phyloP scores from a whole-genome alignment of 1,284 basidiomycete genomes.

The Trichosporon sp. region DNA sequence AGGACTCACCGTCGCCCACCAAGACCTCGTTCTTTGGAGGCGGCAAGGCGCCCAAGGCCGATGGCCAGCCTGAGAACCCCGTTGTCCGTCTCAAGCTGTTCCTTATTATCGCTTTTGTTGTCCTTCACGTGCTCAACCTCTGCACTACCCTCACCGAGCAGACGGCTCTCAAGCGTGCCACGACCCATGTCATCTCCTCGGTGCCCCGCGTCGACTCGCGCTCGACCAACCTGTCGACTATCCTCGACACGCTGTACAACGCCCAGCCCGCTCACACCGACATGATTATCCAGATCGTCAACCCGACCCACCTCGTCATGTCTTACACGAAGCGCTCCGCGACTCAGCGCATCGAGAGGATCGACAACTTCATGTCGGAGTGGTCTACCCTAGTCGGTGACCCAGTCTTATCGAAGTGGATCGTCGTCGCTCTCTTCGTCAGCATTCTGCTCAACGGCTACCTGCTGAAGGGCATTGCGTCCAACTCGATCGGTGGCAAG shows the following conservation, averaged over 20 bases:
- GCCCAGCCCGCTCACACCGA: slow-evolving; percentile 49
- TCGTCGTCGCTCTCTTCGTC: slow-evolving; percentile 78
- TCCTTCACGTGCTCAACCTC: slow-evolving; percentile 84
- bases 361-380: slow-evolving; percentile 85
- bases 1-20: slow-evolving; percentile 11
- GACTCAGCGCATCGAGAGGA: slow-evolving; percentile 46
- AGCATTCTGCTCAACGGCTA: slow-evolving; percentile 91
- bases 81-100: slow-evolving; percentile 85
- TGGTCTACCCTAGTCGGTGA: slow-evolving; percentile 95
- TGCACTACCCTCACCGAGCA: slow-evolving; percentile 82
- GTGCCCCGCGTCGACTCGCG: slow-evolving; percentile 40
- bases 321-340: slow-evolving; percentile 18
- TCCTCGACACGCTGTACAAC: slow-evolving; percentile 58
- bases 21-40: slow-evolving; percentile 9
- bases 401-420: slow-evolving; percentile 92
- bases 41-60: slow-evolving; percentile 9
- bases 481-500: slow-evolving; percentile 46
- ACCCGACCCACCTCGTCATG: slow-evolving; percentile 60
- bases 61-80: slow-evolving; percentile 58
- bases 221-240: slow-evolving; percentile 56
- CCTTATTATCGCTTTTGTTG: slow-evolving; percentile 79
- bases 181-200: slow-evolving; percentile 35
- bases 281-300: slow-evolving; percentile 65
- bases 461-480: slow-evolving; percentile 69
- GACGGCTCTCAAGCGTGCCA: slow-evolving; percentile 58